Evolutionary conservation across 371 early-diverging fungal species (phyloP).

Genomic region (Rhizopus sp.): DNA sequence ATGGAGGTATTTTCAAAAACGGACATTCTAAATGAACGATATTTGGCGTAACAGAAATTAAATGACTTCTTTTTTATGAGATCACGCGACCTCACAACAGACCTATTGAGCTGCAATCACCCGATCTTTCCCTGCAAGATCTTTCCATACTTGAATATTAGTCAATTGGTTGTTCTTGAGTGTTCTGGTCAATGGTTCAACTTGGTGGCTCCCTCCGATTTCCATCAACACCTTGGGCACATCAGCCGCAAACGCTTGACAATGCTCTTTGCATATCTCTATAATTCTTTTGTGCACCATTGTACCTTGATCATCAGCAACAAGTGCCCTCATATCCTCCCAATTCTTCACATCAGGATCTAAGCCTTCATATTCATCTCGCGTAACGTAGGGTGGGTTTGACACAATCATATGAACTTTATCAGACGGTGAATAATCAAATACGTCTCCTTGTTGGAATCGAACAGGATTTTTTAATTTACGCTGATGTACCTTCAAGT

Average conservation of each 20-base stretch:
- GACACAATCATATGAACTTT: slow-evolving; percentile 70
- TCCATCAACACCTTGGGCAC: slow-evolving; percentile 79
- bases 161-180: slow-evolving; percentile 55
- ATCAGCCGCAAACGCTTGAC: slow-evolving; percentile 22
- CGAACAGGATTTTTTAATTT: slow-evolving; percentile 21
- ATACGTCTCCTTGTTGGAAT: slow-evolving; percentile 55
- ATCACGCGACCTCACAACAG: not conserved
- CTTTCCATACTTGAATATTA: slow-evolving; percentile 67
- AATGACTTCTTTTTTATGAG: no score
- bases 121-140: slow-evolving; percentile 69
- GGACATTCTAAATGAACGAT: no score
- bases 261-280: slow-evolving; percentile 25
- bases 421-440: slow-evolving; percentile 9
- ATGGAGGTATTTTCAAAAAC: no score
- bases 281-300: slow-evolving; percentile 68
- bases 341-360: slow-evolving; percentile 77
- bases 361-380: slow-evolving; percentile 63
- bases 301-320: slow-evolving; percentile 72
- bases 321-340: slow-evolving; percentile 86
- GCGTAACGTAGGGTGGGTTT: slow-evolving; percentile 93
- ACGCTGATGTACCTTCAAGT: slow-evolving; percentile 22
- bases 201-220: slow-evolving; percentile 77
- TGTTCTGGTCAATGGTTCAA: slow-evolving; percentile 34
- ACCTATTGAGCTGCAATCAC: slow-evolving; percentile 42
- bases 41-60: no score